Evolutionary conservation across 1,139 yeast genomes (phyloP).

Genomic region (Suhomyces anneliseae): DNA sequence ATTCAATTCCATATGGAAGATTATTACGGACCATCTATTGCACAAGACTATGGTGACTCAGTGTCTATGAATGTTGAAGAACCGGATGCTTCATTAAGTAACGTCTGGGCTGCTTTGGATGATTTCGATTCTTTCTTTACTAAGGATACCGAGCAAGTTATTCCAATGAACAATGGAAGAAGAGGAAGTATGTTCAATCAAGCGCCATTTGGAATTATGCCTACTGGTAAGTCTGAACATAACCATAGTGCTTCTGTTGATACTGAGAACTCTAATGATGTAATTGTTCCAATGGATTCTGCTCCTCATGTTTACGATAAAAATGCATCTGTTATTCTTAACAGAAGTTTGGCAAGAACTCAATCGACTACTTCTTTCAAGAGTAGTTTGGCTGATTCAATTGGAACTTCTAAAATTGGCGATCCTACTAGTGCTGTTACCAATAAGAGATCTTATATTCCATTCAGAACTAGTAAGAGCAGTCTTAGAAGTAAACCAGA

Average conservation of each 20-base stretch:
- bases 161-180: conserved; percentile 10
- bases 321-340: conserved; percentile 72
- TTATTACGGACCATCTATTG: conserved; percentile 40
- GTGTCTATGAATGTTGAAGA: conserved; percentile 51
- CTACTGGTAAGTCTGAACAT: conserved; percentile 24
- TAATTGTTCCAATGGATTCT: conserved; percentile 57
- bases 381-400: conserved; percentile 67
- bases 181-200: conserved; percentile 10
- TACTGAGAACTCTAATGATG: conserved; percentile 39
- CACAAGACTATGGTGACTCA: conserved; percentile 33
- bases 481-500: conserved; percentile 18
- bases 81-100: conserved; percentile 77
- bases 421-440: conserved; percentile 17
- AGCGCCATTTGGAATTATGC: not conserved
- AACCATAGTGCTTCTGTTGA: conserved; percentile 52
- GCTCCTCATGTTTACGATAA: conserved; percentile 80
- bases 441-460: conserved; percentile 42
- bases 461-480: conserved; percentile 40
- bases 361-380: conserved; percentile 77
- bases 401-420: conserved; percentile 30
- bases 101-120: conserved; percentile 96
- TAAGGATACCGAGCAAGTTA: conserved; percentile 48
- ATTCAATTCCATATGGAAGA: conserved; percentile 71
- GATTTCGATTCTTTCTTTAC: conserved; percentile 92
- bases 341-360: conserved; percentile 71